A percentile compares a stretch with the other conserved stretches of the same genome.
Evolutionary conservation across 208 protist genomes (phyloP).

Genomic region (Trichomonas vaginalis): DNA sequence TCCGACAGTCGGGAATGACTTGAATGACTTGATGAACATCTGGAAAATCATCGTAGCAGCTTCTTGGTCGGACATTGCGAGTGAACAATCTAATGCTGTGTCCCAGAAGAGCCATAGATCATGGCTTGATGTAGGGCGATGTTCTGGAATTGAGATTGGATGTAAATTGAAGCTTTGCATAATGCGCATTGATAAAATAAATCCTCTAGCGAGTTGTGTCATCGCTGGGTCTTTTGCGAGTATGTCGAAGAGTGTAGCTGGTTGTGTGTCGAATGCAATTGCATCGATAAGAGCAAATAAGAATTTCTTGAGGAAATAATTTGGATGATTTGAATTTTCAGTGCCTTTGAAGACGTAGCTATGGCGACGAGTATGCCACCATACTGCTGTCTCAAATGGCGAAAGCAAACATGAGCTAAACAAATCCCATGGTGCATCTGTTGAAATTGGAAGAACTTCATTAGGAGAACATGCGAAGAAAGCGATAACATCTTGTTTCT

Average conservation of each 20-base stretch:
- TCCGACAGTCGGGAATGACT: neutral
- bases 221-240: neutral
- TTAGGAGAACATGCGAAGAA: neutral
- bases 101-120: neutral
- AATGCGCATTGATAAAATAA: neutral
- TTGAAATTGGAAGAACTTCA: neutral
- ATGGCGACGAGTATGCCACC: neutral
- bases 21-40: neutral
- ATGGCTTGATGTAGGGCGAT: neutral
- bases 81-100: neutral
- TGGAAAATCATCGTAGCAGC: neutral
- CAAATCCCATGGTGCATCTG: neutral
- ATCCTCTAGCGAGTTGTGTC: neutral
- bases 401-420: neutral
- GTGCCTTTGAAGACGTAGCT: neutral
- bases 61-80: neutral
- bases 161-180: neutral
- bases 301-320: conserved; percentile 1
- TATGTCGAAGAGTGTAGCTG: neutral
- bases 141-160: neutral
- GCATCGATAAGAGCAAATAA: neutral
- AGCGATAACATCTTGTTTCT: neutral
- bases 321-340: neutral
- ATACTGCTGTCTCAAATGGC: neutral
- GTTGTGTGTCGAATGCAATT: neutral